Evolutionary conservation across 192 early-diverging fungal species (phyloP).

Genomic region (Coemansia sp.): DNA sequence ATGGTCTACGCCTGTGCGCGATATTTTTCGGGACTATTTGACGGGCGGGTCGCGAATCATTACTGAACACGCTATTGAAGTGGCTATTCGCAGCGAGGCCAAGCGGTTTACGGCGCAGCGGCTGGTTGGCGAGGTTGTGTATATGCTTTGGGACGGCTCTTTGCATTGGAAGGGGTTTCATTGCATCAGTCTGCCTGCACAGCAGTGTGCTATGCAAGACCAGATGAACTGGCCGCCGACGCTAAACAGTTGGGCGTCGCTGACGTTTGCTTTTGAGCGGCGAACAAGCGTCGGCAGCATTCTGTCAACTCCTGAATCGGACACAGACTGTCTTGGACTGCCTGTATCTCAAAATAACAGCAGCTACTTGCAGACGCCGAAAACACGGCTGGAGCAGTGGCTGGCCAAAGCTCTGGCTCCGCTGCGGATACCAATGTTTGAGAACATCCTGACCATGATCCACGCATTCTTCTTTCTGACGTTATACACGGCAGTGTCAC

Average conservation of each 20-base stretch:
- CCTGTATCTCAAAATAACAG: no score
- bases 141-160: constrained; percentile 38
- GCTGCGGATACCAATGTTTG: constrained; percentile 37
- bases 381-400: constrained; percentile 18
- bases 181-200: constrained; percentile 16
- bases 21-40: constrained; percentile 28
- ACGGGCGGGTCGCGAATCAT: constrained; percentile 30
- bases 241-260: background rate
- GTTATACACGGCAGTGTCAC: constrained; percentile 32
- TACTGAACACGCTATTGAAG: constrained; percentile 34
- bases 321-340: no score
- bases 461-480: constrained; percentile 41
- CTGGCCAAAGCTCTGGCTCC: constrained; percentile 20
- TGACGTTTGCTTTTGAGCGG: constrained; percentile 7
- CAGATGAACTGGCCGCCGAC: no score
- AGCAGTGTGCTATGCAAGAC: background rate
- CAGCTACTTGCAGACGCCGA: background rate
- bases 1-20: constrained; percentile 16
- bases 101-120: constrained; percentile 40
- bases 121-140: constrained; percentile 34
- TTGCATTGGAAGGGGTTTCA: constrained; percentile 46
- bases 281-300: constrained; percentile 7
- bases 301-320: no score
- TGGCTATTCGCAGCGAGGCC: constrained; percentile 41
- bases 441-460: constrained; percentile 34